Percentiles rank a stretch among this genome's conserved stretches.
Conservation (phyloP, 768 basidiomycete genomes). For the Serendipita indica region DNA sequence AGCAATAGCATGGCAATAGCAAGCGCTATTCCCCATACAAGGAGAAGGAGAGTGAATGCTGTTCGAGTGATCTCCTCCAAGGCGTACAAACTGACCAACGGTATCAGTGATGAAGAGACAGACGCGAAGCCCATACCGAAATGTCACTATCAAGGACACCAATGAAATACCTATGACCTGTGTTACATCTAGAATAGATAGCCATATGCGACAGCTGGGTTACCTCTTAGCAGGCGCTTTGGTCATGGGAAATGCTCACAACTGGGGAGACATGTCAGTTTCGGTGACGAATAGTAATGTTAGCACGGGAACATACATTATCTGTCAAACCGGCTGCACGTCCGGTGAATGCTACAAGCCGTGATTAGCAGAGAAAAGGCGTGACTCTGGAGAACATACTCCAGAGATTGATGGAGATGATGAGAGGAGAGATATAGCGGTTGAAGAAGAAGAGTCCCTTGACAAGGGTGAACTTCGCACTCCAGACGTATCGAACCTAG, state of each 20-base stretch:
- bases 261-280: not conserved
- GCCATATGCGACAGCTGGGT: not conserved
- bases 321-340: not conserved
- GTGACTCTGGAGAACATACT: not conserved
- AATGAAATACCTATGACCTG: not conserved
- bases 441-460: not conserved
- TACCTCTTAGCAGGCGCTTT: not conserved
- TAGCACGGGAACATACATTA: not conserved
- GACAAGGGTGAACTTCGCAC: not conserved
- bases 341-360: not conserved
- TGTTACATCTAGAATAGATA: not conserved
- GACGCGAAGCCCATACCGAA: not conserved
- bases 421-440: not conserved
- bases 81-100: not conserved
- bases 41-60: not conserved
- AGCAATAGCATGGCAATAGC: not conserved
- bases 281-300: not conserved
- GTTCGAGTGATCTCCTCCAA: not conserved
- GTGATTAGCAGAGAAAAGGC: not conserved
- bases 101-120: not conserved
- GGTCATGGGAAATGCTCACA: not conserved
- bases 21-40: not conserved
- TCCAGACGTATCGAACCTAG: not conserved
- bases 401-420: not conserved
- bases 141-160: not conserved